phyloP scores from a whole-genome alignment of 2,329 filamentous ascomycete species.

The Colletotrichum sp. region DNA sequence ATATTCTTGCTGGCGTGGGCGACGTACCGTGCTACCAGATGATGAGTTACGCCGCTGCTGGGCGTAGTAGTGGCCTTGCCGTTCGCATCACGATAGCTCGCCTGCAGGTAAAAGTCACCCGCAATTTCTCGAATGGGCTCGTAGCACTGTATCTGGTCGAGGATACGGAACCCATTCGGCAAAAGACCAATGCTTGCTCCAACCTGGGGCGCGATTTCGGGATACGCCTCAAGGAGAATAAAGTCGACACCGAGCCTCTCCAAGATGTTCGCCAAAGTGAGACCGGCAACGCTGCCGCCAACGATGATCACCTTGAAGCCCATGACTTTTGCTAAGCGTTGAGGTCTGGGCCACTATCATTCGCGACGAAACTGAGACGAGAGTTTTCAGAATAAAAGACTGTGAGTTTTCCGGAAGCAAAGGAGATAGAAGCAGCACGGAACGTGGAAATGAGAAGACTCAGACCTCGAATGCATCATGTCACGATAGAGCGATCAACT shows the following conservation, averaged over 20 bases:
- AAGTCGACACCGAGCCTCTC: slow-evolving; percentile 51
- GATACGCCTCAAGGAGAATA: slow-evolving; percentile 48
- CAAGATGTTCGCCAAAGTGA: slow-evolving; percentile 37
- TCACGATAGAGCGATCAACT: too few relatives aligned
- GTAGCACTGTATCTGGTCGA: slow-evolving; percentile 50
- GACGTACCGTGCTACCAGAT: not conserved
- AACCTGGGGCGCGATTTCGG: slow-evolving; percentile 45
- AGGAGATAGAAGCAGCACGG: too few relatives aligned
- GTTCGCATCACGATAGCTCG: not conserved
- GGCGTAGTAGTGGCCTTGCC: slow-evolving; percentile 22
- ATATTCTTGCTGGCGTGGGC: accelerated
- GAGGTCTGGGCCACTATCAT: too few relatives aligned
- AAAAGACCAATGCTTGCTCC: slow-evolving; percentile 53
- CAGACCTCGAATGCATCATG: too few relatives aligned
- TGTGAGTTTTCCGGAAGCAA: too few relatives aligned
- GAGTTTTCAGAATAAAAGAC: not conserved
- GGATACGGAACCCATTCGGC: slow-evolving; percentile 45
- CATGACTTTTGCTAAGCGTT: too few relatives aligned
- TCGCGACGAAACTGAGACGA: too few relatives aligned
- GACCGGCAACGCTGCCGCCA: slow-evolving; percentile 53
- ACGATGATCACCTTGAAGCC: slow-evolving; percentile 48
- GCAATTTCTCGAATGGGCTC: slow-evolving; percentile 28
- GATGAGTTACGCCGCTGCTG: not conserved
- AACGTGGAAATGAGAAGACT: too few relatives aligned
- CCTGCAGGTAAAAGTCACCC: slow-evolving; percentile 4